These are phyloP conservation scores for Thuja plicata DNA, from an alignment of 83 land plant genomes.

Conservation along the genomic window DNA sequence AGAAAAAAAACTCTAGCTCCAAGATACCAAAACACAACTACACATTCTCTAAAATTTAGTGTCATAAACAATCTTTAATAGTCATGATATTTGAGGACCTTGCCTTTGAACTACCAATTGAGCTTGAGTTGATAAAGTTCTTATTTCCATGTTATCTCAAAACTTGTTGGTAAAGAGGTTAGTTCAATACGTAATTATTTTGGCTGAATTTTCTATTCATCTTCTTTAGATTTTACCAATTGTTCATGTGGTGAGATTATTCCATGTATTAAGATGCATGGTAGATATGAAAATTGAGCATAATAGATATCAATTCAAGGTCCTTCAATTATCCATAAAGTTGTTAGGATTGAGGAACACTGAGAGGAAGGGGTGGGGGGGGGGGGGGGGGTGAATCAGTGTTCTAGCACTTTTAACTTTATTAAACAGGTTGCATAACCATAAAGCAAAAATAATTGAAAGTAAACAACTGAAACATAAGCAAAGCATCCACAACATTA, in stretches of 20 bases:
- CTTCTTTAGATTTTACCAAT: neutral
- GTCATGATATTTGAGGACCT: neutral
- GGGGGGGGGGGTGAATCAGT: too few species aligned
- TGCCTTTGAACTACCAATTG: neutral
- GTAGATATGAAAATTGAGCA: neutral
- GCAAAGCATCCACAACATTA: too few species aligned
- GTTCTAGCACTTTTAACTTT: too few species aligned
- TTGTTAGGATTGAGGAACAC: too few species aligned
- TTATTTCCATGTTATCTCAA: neutral
- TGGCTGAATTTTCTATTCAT: neutral
- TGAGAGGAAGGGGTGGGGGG: too few species aligned
- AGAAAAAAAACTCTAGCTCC: too few species aligned
- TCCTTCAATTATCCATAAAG: too few species aligned
- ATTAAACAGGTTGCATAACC: too few species aligned
- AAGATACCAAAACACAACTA: neutral
- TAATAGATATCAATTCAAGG: neutral
- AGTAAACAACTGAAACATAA: too few species aligned
- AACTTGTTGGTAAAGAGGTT: neutral
- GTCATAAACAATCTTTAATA: neutral
- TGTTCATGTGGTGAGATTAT: too few species aligned
- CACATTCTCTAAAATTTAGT: neutral
- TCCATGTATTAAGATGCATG: neutral
- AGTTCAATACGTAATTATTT: neutral
- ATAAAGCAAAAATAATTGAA: too few species aligned
- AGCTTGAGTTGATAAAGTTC: neutral